Conservation (phyloP, 192 early-diverging fungal genomes). For the Powellomyces hirtus region DNA sequence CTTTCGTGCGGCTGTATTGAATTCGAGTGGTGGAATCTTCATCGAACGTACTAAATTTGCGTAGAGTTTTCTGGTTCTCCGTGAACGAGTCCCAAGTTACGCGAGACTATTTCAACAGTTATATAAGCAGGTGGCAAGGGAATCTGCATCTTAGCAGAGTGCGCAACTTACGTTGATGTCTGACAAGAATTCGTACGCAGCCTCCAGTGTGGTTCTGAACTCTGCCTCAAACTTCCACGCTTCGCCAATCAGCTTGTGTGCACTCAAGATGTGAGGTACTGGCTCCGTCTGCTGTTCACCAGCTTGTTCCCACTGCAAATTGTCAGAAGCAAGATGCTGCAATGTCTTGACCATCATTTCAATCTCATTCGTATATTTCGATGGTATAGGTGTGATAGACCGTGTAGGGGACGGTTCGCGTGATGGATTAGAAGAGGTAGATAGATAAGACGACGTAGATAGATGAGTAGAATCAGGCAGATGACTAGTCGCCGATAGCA, state of each 20-base stretch:
- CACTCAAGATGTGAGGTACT: neutral
- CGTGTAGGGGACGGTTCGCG: neutral
- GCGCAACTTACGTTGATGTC: neutral
- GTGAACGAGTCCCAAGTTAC: neutral
- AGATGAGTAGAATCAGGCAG: neutral
- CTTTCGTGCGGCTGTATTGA: neutral
- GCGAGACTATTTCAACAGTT: constrained; percentile 1
- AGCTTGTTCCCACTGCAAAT: neutral
- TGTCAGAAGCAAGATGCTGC: neutral
- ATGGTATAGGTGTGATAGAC: neutral
- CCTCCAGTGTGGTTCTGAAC: neutral
- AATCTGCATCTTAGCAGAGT: too few species aligned
- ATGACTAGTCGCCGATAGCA: too few species aligned
- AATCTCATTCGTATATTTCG: neutral
- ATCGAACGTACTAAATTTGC: neutral
- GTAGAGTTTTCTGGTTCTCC: neutral
- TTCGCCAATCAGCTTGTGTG: neutral
- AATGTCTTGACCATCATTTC: constrained; percentile 12
- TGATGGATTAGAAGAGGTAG: neutral
- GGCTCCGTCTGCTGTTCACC: neutral
- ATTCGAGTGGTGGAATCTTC: constrained; percentile 1
- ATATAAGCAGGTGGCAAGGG: too few species aligned
- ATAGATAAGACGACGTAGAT: neutral
- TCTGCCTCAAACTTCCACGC: constrained; percentile 14
- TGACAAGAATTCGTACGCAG: neutral